These are phyloP conservation scores for Ustilago crameri DNA, from an alignment of 1,284 basidiomycete species.

Conservation along the genomic window DNA sequence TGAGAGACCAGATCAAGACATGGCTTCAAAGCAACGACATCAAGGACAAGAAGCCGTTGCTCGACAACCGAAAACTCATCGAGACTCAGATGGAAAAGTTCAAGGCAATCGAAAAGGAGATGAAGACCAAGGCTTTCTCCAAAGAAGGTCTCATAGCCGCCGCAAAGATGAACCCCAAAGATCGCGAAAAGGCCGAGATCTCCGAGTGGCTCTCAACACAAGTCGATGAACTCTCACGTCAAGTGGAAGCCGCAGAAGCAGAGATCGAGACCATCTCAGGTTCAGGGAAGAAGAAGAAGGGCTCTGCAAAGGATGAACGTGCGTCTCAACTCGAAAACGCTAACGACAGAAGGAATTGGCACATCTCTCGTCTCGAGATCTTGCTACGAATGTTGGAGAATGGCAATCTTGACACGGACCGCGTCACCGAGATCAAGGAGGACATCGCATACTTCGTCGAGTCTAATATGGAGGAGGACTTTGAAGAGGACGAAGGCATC, in stretches of 20 bases:
- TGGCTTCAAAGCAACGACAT: slow-evolving; percentile 99
- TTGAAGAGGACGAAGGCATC: slow-evolving; percentile 96
- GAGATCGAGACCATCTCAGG: slow-evolving; percentile 89
- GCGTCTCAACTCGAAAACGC: slow-evolving; percentile 84
- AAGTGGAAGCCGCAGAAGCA: slow-evolving; percentile 93
- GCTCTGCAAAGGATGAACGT: slow-evolving; percentile 77
- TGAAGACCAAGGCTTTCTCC: slow-evolving; percentile 99
- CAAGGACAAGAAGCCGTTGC: slow-evolving; percentile 93
- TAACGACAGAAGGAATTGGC: slow-evolving; percentile 96
- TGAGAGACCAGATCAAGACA: slow-evolving; percentile 98
- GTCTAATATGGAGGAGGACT: slow-evolving; percentile 94
- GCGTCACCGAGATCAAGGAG: slow-evolving; percentile 85
- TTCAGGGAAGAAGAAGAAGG: slow-evolving; percentile 78
- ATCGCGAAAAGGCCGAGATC: slow-evolving; percentile 93
- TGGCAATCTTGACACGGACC: slow-evolving; percentile 84
- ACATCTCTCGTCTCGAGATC: slow-evolving; percentile 90
- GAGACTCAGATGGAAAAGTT: slow-evolving; percentile 99
- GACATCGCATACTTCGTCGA: slow-evolving; percentile 98
- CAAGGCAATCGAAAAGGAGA: slow-evolving; percentile 99
- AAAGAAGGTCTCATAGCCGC: slow-evolving; percentile 97
- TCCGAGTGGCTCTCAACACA: slow-evolving; percentile 71
- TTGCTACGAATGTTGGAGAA: slow-evolving; percentile 94
- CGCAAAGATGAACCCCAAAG: slow-evolving; percentile 92
- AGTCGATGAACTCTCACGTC: slow-evolving; percentile 91
- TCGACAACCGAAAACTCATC: slow-evolving; percentile 94